Conservation (phyloP, 2,329 filamentous ascomycete genomes). For the Fusarium sp. region DNA sequence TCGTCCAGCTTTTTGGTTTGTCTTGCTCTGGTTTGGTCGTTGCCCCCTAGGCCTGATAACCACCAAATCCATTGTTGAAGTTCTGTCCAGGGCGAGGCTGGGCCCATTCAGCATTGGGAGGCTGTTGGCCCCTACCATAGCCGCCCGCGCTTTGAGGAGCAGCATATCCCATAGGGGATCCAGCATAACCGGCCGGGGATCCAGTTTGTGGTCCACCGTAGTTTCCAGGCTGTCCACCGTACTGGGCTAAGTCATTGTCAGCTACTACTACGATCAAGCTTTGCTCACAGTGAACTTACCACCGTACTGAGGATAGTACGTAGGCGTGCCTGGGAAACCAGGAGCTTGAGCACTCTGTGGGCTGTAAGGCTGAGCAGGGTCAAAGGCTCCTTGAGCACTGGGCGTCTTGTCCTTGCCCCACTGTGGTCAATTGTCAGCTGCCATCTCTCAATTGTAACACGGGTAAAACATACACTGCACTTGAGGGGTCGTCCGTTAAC, state of each 20-base stretch:
- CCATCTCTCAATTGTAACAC: neutral
- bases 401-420: slow-evolving; percentile 99
- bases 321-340: slow-evolving; percentile 80
- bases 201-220: slow-evolving; percentile 70
- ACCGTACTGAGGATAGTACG: slow-evolving; percentile 94
- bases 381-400: slow-evolving; percentile 73
- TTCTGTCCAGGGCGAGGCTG: slow-evolving; percentile 63
- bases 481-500: slow-evolving; percentile 97
- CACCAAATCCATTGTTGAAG: slow-evolving; percentile 68
- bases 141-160: slow-evolving; percentile 80
- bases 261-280: slow-evolving; percentile 16
- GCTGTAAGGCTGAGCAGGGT: slow-evolving; percentile 76
- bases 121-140: slow-evolving; percentile 79
- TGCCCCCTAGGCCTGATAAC: slow-evolving; percentile 66
- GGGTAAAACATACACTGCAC: slow-evolving; percentile 83
- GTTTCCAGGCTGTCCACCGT: slow-evolving; percentile 72
- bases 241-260: slow-evolving; percentile 56
- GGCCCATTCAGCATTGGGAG: slow-evolving; percentile 64
- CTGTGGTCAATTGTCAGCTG: slow-evolving; percentile 57
- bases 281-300: slow-evolving; percentile 60
- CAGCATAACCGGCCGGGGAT: slow-evolving; percentile 69
- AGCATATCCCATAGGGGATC: slow-evolving; percentile 76
- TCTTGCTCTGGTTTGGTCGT: slow-evolving; percentile 35
- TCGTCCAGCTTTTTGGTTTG: slow-evolving; percentile 31
- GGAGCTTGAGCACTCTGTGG: slow-evolving; percentile 79